These are phyloP conservation scores for Zygosaccharomyces rouxii DNA, from an alignment of 805 yeast species.

Conservation along the genomic window DNA sequence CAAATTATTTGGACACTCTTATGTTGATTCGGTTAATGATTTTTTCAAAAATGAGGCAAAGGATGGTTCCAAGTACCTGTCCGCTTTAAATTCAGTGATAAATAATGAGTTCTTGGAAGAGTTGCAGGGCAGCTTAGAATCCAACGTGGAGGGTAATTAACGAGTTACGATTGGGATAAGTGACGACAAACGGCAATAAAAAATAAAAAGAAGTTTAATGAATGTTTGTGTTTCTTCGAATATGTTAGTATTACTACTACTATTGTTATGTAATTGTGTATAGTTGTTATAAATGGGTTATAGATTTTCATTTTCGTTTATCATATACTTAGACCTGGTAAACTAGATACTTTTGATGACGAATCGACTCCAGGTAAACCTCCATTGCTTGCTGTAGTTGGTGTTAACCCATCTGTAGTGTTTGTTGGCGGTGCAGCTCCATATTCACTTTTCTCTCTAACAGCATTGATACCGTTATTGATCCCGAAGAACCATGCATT, in stretches of 20 bases:
- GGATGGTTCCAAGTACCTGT: slow-evolving; percentile 9
- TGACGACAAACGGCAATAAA: background rate
- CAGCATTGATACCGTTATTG: slow-evolving; percentile 35
- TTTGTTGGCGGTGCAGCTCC: slow-evolving; percentile 34
- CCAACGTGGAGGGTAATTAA: slow-evolving; percentile 6
- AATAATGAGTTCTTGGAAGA: slow-evolving; percentile 19
- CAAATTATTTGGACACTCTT: slow-evolving; percentile 21
- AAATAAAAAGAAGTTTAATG: slow-evolving; percentile 7
- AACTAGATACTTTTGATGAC: slow-evolving; percentile 9
- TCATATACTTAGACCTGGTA: slow-evolving; percentile 18
- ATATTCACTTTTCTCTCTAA: slow-evolving; percentile 33
- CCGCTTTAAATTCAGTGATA: slow-evolving; percentile 16
- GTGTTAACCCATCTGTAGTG: slow-evolving; percentile 7
- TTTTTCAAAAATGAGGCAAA: slow-evolving; percentile 15
- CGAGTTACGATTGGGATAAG: slow-evolving; percentile 3
- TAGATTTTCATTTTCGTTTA: slow-evolving; percentile 2
- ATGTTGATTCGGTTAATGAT: slow-evolving; percentile 20
- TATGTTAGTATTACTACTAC: background rate
- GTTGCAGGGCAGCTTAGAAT: slow-evolving; percentile 10
- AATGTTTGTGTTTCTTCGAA: slow-evolving; percentile 1
- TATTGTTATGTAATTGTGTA: slow-evolving; percentile 5
- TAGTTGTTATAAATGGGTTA: slow-evolving; percentile 6
- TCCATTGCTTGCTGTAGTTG: slow-evolving; percentile 4
- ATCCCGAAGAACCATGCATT: slow-evolving; percentile 55
- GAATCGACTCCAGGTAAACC: slow-evolving; percentile 17